A percentile compares a stretch with the other conserved stretches of the same genome.
Evolutionary conservation across 257 asterid genomes (phyloP).

Genomic region (Lantana camara): DNA sequence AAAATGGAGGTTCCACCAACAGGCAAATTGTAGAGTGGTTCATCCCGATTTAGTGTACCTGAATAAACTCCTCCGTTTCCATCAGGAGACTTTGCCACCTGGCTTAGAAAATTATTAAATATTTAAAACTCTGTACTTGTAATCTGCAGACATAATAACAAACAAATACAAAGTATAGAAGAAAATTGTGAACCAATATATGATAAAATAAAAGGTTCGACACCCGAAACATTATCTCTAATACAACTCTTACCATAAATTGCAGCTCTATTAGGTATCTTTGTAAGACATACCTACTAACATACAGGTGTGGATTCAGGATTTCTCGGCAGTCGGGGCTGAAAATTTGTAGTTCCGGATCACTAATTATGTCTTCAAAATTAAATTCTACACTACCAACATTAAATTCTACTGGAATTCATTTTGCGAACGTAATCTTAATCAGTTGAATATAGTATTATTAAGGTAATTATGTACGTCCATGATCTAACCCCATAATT

Average conservation of each 20-base stretch:
- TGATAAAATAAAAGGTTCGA: not conserved
- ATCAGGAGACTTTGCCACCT: slow-evolving; percentile 98
- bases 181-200: not conserved
- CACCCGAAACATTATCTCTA: slow-evolving; percentile 14
- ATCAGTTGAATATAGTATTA: too few species aligned
- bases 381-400: too few species aligned
- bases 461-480: too few species aligned
- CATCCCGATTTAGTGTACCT: slow-evolving; percentile 46
- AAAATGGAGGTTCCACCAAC: slow-evolving; percentile 18
- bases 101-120: slow-evolving; percentile 42
- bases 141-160: slow-evolving; percentile 12
- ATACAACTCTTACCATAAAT: slow-evolving; percentile 12
- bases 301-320: too few species aligned
- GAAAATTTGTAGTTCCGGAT: too few species aligned
- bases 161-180: slow-evolving; percentile 5
- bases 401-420: too few species aligned
- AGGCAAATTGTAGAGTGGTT: slow-evolving; percentile 13
- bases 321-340: too few species aligned
- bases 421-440: too few species aligned
- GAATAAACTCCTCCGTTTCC: slow-evolving; percentile 98
- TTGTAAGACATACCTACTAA: slow-evolving; percentile 1
- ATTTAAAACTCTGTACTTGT: slow-evolving; percentile 19
- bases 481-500: too few species aligned
- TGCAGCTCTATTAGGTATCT: not conserved
- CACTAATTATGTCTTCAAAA: too few species aligned